A percentile compares a stretch with the other conserved stretches of the same genome.
These are phyloP conservation scores for Pseudocercospora macadamiae DNA, from an alignment of 2,329 filamentous ascomycete genomes.

Conservation along the genomic window DNA sequence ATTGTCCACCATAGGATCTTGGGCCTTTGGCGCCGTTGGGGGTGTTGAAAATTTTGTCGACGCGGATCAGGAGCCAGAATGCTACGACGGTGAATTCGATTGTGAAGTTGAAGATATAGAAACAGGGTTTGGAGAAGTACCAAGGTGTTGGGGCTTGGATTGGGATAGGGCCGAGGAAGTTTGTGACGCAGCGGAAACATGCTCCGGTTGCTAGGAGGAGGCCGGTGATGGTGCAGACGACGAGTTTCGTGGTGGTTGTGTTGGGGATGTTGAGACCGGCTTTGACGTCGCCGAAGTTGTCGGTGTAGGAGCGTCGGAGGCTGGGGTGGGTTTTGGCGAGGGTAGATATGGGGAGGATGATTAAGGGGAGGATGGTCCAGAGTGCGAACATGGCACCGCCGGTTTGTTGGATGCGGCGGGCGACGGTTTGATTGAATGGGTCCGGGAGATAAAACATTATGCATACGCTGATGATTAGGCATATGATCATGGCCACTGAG, in stretches of 20 bases:
- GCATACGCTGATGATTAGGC: constrained; percentile 67
- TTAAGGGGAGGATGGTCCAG: constrained; percentile 68
- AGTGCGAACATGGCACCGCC: constrained; percentile 64
- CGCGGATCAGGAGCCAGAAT: constrained; percentile 66
- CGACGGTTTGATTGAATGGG: constrained; percentile 49
- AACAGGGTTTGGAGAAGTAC: constrained; percentile 72
- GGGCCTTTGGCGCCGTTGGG: constrained; percentile 68
- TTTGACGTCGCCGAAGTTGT: constrained; percentile 61
- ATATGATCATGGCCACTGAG: constrained; percentile 63
- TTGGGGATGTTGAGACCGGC: constrained; percentile 20
- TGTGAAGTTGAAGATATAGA: constrained; percentile 78
- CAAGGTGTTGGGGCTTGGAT: constrained; percentile 58
- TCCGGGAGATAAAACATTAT: constrained; percentile 70
- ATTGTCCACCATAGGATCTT: constrained; percentile 27
- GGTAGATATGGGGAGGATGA: constrained; percentile 54
- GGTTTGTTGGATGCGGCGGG: constrained; percentile 67
- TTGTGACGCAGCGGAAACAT: constrained; percentile 65
- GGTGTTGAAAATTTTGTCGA: constrained; percentile 76
- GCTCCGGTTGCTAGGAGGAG: constrained; percentile 69
- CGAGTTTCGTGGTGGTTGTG: constrained; percentile 67
- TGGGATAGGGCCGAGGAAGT: constrained; percentile 50
- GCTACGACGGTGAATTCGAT: constrained; percentile 73
- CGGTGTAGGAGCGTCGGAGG: constrained; percentile 41
- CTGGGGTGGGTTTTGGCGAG: constrained; percentile 44
- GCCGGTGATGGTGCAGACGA: constrained; percentile 63